phyloP scores from a whole-genome alignment of 257 asterid genomes.

The Hygrophila difformis region DNA sequence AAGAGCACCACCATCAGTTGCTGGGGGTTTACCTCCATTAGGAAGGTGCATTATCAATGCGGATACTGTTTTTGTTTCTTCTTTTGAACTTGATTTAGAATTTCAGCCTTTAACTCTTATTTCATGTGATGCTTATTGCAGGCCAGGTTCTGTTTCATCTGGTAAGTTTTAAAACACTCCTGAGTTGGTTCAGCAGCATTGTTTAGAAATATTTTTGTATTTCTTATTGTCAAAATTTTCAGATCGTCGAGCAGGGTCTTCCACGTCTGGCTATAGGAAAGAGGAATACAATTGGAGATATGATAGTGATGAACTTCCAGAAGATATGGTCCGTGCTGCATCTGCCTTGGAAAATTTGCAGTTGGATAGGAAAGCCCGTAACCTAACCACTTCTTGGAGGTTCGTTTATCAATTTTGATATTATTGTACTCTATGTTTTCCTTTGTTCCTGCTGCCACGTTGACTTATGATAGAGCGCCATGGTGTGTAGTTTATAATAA shows the following conservation, averaged over 20 bases:
- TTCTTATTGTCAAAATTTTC: conserved; percentile 19
- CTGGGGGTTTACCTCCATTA: conserved; percentile 90
- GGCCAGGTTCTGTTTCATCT: conserved; percentile 69
- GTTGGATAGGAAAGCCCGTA: conserved; percentile 88
- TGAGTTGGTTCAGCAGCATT: conserved; percentile 6
- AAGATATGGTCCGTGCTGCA: conserved; percentile 70
- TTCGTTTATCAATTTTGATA: conserved; percentile 23
- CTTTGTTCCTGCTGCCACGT: background rate
- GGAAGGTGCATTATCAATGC: conserved; percentile 56
- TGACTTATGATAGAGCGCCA: background rate
- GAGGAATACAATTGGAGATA: conserved; percentile 89
- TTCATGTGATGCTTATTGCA: conserved; percentile 32
- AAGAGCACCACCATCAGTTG: conserved; percentile 77
- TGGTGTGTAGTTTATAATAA: background rate
- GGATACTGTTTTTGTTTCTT: background rate
- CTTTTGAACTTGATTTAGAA: conserved; percentile 3
- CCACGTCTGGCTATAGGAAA: conserved; percentile 88
- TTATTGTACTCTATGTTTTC: conserved; percentile 3
- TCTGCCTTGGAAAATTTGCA: conserved; percentile 94
- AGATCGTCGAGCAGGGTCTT: conserved; percentile 83
- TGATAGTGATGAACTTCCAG: conserved; percentile 64
- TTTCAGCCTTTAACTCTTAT: conserved; percentile 18
- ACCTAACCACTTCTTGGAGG: conserved; percentile 84
- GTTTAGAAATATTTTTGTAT: background rate
- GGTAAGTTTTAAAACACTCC: conserved; percentile 37